These are phyloP conservation scores for Tetrahymena malaccensis DNA, from an alignment of 73 alveolate species.

Conservation along the genomic window DNA sequence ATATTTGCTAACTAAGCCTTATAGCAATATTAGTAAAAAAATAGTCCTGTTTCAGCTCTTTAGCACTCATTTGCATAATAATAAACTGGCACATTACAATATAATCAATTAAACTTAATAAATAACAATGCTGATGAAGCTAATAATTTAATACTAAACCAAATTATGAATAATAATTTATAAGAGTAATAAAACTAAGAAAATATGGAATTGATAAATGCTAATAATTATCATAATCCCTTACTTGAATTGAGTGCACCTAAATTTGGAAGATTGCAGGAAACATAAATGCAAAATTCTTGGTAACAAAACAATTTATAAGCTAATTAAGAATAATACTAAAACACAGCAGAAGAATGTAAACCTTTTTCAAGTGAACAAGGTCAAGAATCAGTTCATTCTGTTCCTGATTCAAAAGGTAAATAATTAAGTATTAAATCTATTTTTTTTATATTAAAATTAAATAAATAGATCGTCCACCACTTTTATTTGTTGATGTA, in stretches of 20 bases:
- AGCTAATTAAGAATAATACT: background rate
- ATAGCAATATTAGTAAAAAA: background rate
- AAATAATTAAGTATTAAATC: background rate
- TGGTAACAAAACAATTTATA: background rate
- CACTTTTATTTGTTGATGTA: slow-evolving; percentile 80
- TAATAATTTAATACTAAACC: background rate
- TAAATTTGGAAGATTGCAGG: background rate
- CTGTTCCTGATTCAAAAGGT: background rate
- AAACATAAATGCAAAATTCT: background rate
- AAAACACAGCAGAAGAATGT: background rate
- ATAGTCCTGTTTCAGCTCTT: background rate
- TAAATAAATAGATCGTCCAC: background rate
- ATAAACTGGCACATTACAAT: background rate
- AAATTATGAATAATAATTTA: background rate
- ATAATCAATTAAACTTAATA: background rate
- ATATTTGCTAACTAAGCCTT: background rate
- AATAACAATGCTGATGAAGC: background rate
- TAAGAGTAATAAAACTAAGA: background rate
- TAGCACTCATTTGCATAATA: background rate
- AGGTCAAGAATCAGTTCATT: background rate
- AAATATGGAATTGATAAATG: background rate
- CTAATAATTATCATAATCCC: background rate
- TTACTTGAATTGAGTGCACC: background rate
- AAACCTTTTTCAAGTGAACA: background rate
- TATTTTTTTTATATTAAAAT: background rate